Evolutionary conservation across 1,284 basidiomycete genomes (phyloP).

Genomic region (Waitea zeae): DNA sequence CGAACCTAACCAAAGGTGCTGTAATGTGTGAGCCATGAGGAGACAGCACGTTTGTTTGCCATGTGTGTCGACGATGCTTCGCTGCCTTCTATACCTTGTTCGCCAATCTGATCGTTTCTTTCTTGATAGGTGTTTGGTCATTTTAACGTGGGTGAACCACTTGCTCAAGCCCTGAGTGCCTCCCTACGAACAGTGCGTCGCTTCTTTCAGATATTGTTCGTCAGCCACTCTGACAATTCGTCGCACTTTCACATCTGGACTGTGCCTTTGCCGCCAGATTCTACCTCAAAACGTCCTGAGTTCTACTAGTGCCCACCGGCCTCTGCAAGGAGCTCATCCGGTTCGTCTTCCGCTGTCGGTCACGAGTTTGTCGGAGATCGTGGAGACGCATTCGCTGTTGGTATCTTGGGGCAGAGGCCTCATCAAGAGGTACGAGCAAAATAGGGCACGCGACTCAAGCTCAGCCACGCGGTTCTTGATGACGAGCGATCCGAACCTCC

Average conservation of each 20-base stretch:
- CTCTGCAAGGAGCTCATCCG: conserved; percentile 88
- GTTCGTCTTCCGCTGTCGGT: conserved; percentile 62
- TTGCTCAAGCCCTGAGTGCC: conserved; percentile 81
- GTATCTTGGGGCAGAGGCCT: conserved; percentile 81
- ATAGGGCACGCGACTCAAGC: too few species aligned
- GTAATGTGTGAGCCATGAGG: conserved; percentile 65
- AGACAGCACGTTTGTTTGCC: conserved; percentile 81
- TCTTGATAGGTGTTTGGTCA: conserved; percentile 60
- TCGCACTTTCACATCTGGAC: conserved; percentile 25
- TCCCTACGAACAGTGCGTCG: conserved; percentile 76
- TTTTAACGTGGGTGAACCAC: conserved; percentile 62
- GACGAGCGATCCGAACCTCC: too few species aligned
- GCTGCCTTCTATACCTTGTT: conserved; percentile 4
- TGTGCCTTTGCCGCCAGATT: conserved; percentile 90
- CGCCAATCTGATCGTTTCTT: too few species aligned
- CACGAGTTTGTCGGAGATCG: conserved; percentile 95
- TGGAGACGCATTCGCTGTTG: conserved; percentile 77
- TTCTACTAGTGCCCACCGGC: conserved; percentile 68
- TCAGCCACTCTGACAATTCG: too few species aligned
- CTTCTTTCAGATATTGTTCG: too few species aligned
- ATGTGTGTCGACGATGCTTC: conserved; percentile 56
- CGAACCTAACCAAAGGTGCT: conserved; percentile 84
- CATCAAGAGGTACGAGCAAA: conserved; percentile 87
- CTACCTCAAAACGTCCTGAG: conserved; percentile 69
- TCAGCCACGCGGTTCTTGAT: too few species aligned